phyloP scores from a whole-genome alignment of 2,329 filamentous ascomycete genomes.

The Aspergillus thermomutatus region DNA sequence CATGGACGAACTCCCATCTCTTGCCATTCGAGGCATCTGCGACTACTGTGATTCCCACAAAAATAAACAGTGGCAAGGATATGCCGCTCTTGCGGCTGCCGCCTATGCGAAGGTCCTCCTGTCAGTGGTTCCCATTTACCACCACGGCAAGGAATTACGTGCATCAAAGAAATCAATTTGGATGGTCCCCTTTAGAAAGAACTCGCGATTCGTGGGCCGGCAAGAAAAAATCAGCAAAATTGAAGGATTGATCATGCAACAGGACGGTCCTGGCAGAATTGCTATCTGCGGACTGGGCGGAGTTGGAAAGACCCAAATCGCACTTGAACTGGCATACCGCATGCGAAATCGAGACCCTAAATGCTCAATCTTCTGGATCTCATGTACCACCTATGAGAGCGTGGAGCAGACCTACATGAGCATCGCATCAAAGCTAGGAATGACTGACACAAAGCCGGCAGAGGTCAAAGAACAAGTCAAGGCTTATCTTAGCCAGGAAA shows the following conservation, averaged over 20 bases:
- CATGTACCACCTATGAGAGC: constrained; percentile 18
- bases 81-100: neutral
- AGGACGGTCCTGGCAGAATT: neutral
- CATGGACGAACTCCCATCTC: neutral
- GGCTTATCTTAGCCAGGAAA: constrained; percentile 8
- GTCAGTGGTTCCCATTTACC: too few species aligned
- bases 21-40: neutral
- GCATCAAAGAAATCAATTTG: constrained; percentile 1
- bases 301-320: constrained; percentile 24
- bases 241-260: neutral
- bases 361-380: constrained; percentile 27
- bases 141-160: too few species aligned
- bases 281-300: constrained; percentile 12
- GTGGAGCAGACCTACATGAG: constrained; percentile 14
- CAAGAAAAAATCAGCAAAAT: neutral
- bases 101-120: neutral
- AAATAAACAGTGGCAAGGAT: neutral
- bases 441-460: neutral
- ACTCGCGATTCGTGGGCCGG: neutral
- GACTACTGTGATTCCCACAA: neutral
- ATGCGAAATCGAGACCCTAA: constrained; percentile 9
- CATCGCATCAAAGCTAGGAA: constrained; percentile 6
- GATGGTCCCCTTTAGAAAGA: constrained; percentile 16
- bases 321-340: constrained; percentile 22
- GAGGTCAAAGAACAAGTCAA: constrained; percentile 7